Evolutionary conservation across 345 rosid genomes (phyloP).

Genomic region (Heritiera fomes): DNA sequence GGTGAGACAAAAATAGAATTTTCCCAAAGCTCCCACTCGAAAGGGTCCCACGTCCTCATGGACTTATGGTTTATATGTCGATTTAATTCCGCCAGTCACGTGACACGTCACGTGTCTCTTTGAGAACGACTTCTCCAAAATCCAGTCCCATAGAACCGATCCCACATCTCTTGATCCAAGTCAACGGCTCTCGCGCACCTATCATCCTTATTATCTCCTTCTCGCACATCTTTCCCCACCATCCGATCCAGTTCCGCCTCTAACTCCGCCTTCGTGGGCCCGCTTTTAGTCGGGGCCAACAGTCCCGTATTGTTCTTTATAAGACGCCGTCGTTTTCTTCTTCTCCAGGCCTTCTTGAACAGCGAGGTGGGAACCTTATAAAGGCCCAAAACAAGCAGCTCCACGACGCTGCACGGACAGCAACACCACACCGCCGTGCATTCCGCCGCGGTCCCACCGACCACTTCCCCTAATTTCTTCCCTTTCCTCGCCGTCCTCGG

Average conservation of each 20-base stretch:
- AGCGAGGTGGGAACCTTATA: constrained; percentile 64
- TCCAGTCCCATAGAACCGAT: constrained; percentile 41
- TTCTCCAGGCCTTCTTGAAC: constrained; percentile 53
- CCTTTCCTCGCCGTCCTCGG: constrained; percentile 15
- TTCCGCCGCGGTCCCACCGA: constrained; percentile 71
- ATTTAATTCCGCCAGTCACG: background rate
- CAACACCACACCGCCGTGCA: constrained; percentile 75
- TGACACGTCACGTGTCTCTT: constrained; percentile 11
- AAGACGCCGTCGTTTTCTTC: constrained; percentile 36
- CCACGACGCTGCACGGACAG: constrained; percentile 60
- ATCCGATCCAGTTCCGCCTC: constrained; percentile 23
- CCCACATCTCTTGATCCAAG: constrained; percentile 53
- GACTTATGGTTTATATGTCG: too few species aligned
- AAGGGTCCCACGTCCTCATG: too few species aligned
- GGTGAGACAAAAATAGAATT: background rate
- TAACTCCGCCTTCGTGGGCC: constrained; percentile 8
- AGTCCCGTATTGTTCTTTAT: constrained; percentile 35
- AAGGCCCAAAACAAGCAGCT: constrained; percentile 56
- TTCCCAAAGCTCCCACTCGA: too few species aligned
- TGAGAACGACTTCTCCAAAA: constrained; percentile 55
- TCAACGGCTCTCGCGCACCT: constrained; percentile 16
- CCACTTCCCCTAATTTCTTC: constrained; percentile 50
- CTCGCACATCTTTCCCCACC: constrained; percentile 18
- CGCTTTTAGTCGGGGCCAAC: constrained; percentile 19
- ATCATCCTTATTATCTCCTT: background rate